A percentile compares a stretch with the other conserved stretches of the same genome.
phyloP scores from a whole-genome alignment of 1,284 basidiomycete genomes.

The Ustilago loliicola region DNA sequence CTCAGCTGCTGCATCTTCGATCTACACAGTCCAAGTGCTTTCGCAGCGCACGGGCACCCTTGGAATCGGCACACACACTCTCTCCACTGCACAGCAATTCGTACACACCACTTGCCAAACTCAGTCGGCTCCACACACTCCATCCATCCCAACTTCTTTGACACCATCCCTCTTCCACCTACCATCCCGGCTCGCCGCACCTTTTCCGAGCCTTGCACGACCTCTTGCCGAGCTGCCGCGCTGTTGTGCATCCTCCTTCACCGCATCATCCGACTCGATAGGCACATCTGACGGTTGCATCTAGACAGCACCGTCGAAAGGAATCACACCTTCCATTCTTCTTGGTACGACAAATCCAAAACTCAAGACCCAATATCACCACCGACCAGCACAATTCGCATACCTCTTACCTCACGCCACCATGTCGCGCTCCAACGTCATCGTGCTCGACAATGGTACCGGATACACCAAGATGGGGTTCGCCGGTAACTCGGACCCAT shows the following conservation, averaged over 20 bases:
- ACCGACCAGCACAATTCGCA: background rate
- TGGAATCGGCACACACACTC: slow-evolving; percentile 1
- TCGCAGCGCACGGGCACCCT: slow-evolving; percentile 13
- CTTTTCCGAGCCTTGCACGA: background rate
- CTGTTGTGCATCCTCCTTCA: background rate
- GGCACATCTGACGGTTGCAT: background rate
- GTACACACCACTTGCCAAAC: slow-evolving; percentile 6
- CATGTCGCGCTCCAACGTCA: slow-evolving; percentile 70
- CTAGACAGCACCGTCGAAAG: background rate
- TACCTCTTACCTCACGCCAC: background rate
- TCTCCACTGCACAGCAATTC: slow-evolving; percentile 17
- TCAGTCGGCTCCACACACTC: slow-evolving; percentile 9
- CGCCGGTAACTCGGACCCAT: slow-evolving; percentile 98
- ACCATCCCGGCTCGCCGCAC: background rate
- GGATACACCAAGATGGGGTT: slow-evolving; percentile 98
- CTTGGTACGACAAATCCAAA: background rate
- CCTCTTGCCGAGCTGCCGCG: background rate
- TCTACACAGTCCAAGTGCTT: slow-evolving; percentile 18
- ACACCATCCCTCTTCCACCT: background rate
- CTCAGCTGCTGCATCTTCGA: background rate
- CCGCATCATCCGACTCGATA: background rate
- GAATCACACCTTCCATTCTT: background rate
- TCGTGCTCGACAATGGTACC: slow-evolving; percentile 86
- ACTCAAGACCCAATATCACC: background rate
- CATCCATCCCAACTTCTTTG: slow-evolving; percentile 14